These are phyloP conservation scores for Lolium rigidum DNA, from an alignment of 176 grass and related monocot species.

Conservation along the genomic window DNA sequence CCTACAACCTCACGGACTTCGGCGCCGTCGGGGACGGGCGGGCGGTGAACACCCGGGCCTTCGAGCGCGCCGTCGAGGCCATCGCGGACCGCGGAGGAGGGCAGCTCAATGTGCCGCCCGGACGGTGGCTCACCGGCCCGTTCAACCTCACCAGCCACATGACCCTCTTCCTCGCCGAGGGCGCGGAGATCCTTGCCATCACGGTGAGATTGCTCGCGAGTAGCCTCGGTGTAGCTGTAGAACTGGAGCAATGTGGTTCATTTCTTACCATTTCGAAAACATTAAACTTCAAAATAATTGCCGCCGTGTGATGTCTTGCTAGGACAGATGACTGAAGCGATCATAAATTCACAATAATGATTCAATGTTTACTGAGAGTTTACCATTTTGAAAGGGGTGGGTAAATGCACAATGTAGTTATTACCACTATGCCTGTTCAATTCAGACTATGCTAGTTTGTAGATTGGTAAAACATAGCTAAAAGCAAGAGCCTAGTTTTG, in stretches of 20 bases:
- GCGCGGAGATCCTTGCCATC: constrained; percentile 75
- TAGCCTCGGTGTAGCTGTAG: neutral
- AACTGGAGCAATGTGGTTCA: neutral
- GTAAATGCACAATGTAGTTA: neutral
- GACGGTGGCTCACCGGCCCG: constrained; percentile 82
- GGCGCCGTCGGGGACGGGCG: constrained; percentile 77
- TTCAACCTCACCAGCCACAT: constrained; percentile 97
- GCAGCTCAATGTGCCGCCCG: constrained; percentile 81
- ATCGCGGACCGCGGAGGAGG: constrained; percentile 62
- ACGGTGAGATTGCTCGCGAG: constrained; percentile 54
- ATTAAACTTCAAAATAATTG: neutral
- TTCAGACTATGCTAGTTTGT: neutral
- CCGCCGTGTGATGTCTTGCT: neutral
- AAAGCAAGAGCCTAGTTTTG: neutral
- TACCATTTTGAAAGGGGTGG: neutral
- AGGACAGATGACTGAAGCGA: neutral
- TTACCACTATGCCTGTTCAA: neutral
- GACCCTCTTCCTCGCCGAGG: constrained; percentile 86
- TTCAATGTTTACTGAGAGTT: neutral
- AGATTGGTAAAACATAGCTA: neutral
- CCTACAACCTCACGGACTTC: constrained; percentile 83
- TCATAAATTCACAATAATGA: neutral
- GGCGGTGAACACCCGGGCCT: constrained; percentile 76
- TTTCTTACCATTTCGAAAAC: too few relatives aligned
- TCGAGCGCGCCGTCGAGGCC: constrained; percentile 77